Base-by-base conservation (phyloP, 495 filamentous ascomycete genomes). In the Lepidopterella palustris region DNA sequence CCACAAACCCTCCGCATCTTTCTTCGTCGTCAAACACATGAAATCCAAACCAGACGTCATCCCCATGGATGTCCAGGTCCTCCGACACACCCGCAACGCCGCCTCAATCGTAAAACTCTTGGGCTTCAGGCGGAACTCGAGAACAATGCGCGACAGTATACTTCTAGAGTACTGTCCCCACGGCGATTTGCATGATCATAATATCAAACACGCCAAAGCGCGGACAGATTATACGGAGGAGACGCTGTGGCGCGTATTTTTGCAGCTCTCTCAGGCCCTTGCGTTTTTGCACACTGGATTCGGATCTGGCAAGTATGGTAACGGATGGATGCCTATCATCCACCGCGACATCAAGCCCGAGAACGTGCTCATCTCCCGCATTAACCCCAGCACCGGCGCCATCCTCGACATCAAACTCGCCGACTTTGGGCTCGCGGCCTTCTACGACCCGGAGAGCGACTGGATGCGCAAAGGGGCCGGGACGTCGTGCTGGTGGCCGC, bases 211-310 rank as follows among this genome's bases (percentile, higher is more conserved):
- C 21, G 15, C 11, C n/a, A 24, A 18, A 11, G 24, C n/a, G 10
- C n/a, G 21, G 10, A 24, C 24, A 18, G 11, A 20, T 10, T 10
- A 10, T 10, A 49, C 45, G 2, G 45, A 49, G 45, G n/a, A 24
- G 1, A 49, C 45, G 15, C n/a, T 64, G 27, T 52, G 56, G 61
- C n/a, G 29, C 20, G 27, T 59, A 4, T 60, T 45, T 53, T 26
- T 6, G 9, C 61, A 59, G 32, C 56, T 64, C 2, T n/a, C 25
- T 11, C 45, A 50, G 5, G 61, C 56, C 0, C 50, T 64, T 2
- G 56, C 56, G 3, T 64, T 59, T 50, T 25, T 64, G 3, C 61
- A 64, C 40, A 42, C 55, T 11, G 61, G 61, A 0, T 31, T 59
- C 20, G 56, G 50, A 15, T 26, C 29, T 5, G 21, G 24, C 5